phyloP scores from a whole-genome alignment of 768 basidiomycete species.

The Boletus rex-veris region DNA sequence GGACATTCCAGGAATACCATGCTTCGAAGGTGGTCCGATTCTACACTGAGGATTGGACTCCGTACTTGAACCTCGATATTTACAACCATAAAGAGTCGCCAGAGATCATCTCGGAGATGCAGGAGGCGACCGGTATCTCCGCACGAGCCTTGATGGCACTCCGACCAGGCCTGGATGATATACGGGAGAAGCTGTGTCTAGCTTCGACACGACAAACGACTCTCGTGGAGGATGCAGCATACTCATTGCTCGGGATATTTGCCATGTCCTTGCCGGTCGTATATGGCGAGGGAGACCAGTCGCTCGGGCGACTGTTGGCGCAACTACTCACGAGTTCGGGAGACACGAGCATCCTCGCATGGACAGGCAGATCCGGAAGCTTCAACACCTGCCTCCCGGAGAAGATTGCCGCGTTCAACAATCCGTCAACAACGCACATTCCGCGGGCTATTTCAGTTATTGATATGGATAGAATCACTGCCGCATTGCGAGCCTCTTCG shows the following conservation, averaged over 20 bases:
- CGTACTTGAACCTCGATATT: not conserved
- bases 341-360: conserved; percentile 5
- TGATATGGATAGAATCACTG: not conserved
- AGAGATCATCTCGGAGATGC: conserved; percentile 6
- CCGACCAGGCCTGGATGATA: conserved; percentile 1
- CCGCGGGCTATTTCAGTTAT: not conserved
- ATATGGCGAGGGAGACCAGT: conserved; percentile 11
- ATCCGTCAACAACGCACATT: not conserved
- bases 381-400: conserved; percentile 14
- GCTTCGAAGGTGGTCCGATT: conserved; percentile 9
- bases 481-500: not conserved
- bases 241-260: conserved; percentile 13
- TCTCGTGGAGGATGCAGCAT: conserved; percentile 8
- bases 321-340: conserved; percentile 6
- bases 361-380: conserved; percentile 4
- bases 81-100: conserved; percentile 4
- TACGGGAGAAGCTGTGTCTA: conserved; percentile 12
- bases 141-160: not conserved
- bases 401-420: not conserved
- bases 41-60: not conserved
- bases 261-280: not conserved
- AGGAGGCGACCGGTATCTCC: not conserved
- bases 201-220: conserved; percentile 9
- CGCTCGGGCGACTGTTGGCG: conserved; percentile 5
- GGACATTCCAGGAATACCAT: conserved; percentile 8